Percentiles rank a stretch among this genome's conserved stretches.
Conservation (phyloP, 306 rosid species). For the Spatholobus suberectus region DNA sequence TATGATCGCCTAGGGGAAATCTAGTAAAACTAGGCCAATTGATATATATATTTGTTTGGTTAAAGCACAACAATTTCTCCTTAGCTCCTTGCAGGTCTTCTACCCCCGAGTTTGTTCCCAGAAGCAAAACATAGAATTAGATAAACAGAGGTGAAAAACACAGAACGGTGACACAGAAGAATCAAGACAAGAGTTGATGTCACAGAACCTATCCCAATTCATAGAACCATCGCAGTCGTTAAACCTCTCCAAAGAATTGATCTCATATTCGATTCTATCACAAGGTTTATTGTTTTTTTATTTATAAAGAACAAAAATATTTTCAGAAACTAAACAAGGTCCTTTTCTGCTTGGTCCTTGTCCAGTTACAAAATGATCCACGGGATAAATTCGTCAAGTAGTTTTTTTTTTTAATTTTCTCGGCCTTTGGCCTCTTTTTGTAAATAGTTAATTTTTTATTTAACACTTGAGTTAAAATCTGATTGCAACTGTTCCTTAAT, state of each 20-base stretch:
- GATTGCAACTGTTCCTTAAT: slow-evolving; percentile 3
- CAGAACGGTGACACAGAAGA: neutral
- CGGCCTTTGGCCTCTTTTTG: neutral
- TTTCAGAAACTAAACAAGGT: neutral
- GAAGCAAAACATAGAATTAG: neutral
- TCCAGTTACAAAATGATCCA: slow-evolving; percentile 8
- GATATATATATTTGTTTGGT: neutral
- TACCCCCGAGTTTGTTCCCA: neutral
- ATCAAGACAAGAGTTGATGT: neutral
- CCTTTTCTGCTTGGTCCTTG: slow-evolving; percentile 8
- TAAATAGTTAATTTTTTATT: neutral
- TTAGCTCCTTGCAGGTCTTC: neutral
- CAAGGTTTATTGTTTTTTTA: neutral
- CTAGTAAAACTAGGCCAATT: neutral
- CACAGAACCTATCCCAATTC: neutral
- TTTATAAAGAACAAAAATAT: neutral
- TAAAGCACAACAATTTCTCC: neutral
- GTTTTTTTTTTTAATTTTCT: neutral
- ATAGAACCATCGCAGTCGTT: neutral
- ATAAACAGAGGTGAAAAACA: neutral
- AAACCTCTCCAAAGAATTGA: neutral
- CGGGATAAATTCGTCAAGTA: neutral
- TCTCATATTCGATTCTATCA: neutral
- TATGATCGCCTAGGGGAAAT: slow-evolving; percentile 22
- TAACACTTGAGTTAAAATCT: neutral